These are phyloP conservation scores for Yamadazyma jaroonii DNA, from an alignment of 1,139 yeast genomes.

Conservation along the genomic window DNA sequence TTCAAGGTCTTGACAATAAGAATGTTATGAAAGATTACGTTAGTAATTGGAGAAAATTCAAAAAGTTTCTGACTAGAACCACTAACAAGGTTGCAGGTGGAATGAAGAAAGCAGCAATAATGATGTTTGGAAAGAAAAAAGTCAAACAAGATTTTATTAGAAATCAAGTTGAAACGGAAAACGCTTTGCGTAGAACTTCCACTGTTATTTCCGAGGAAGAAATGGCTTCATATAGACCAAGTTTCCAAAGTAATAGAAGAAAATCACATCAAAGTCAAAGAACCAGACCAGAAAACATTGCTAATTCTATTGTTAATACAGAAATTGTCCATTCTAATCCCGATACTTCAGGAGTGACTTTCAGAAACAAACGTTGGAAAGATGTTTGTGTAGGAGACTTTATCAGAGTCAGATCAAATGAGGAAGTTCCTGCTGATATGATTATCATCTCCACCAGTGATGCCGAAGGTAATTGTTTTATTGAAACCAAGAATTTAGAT, in stretches of 20 bases:
- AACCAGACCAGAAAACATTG: constrained; percentile 10
- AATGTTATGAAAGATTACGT: constrained; percentile 73
- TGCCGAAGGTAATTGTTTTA: constrained; percentile 84
- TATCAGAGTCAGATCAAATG: constrained; percentile 79
- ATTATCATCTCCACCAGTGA: constrained; percentile 80
- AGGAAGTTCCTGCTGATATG: constrained; percentile 92
- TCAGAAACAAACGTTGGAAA: constrained; percentile 81
- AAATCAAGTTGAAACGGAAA: constrained; percentile 24
- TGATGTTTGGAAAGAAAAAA: constrained; percentile 27
- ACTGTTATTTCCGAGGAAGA: constrained; percentile 38
- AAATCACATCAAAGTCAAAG: constrained; percentile 13
- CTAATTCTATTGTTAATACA: constrained; percentile 36
- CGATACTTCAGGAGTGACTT: constrained; percentile 20
- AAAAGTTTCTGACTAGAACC: constrained; percentile 39
- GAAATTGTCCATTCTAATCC: constrained; percentile 12
- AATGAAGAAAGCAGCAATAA: constrained; percentile 21
- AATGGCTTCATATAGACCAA: constrained; percentile 7
- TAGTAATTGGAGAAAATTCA: constrained; percentile 64
- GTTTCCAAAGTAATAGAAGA: constrained; percentile 12
- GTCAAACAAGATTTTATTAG: constrained; percentile 27
- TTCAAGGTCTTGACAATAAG: constrained; percentile 66
- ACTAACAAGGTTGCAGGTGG: constrained; percentile 18
- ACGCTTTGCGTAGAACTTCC: constrained; percentile 35
- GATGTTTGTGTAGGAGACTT: constrained; percentile 87
- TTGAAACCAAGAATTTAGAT: constrained; percentile 92